A percentile compares a stretch with the other conserved stretches of the same genome.
Conservation (phyloP, 2,329 filamentous ascomycete species). For the Leptographium galeiforme region DNA sequence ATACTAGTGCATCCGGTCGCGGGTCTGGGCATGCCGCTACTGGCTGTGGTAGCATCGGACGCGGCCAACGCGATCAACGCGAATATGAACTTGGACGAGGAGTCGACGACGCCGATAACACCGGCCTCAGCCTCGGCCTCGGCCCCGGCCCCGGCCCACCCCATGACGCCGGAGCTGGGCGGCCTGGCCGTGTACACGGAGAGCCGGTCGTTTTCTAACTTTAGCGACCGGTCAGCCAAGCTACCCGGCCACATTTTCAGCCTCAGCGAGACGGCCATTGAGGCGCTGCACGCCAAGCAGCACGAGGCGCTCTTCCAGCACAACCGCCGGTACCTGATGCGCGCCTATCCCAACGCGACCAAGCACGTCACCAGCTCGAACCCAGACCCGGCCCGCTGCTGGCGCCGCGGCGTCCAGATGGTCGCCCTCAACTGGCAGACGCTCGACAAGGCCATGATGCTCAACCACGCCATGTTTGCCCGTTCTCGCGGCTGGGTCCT, state of each 20-base stretch:
- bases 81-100: conserved; percentile 22
- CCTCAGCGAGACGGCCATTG: conserved; percentile 69
- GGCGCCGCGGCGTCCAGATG: conserved; percentile 94
- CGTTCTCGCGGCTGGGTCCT: conserved; percentile 72
- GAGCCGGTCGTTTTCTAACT: conserved; percentile 65
- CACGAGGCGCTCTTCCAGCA: conserved; percentile 70
- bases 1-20: conserved; percentile 1
- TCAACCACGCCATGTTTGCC: conserved; percentile 96
- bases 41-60: conserved; percentile 10
- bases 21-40: conserved; percentile 14
- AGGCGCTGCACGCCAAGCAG: conserved; percentile 41
- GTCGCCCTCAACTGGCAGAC: conserved; percentile 96
- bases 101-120: conserved; percentile 10
- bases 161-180: conserved; percentile 60
- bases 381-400: conserved; percentile 81
- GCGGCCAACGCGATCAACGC: conserved; percentile 18
- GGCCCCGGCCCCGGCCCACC: not conserved
- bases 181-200: conserved; percentile 74
- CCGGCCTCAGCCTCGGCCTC: not conserved
- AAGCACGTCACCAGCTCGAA: conserved; percentile 75
- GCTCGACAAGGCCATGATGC: conserved; percentile 84
- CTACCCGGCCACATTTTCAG: conserved; percentile 67
- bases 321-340: conserved; percentile 79
- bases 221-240: conserved; percentile 50
- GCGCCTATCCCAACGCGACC: conserved; percentile 72